Base-by-base conservation (phyloP, 257 asterid genomes). In the Solanum gracilifrons region DNA sequence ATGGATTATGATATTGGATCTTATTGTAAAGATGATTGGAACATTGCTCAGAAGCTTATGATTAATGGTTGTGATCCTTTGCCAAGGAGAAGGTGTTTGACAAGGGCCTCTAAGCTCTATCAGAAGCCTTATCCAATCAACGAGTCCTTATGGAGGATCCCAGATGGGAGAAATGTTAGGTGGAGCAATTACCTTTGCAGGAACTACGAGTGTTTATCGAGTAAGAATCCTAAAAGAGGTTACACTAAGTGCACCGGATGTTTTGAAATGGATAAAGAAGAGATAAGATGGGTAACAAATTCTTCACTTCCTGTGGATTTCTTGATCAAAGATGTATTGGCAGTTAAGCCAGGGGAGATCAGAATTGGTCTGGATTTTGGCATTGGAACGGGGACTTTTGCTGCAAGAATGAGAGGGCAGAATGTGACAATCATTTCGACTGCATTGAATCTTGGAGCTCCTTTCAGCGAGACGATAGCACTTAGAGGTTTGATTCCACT, bases 1-100 rank as follows among this genome's bases (percentile, higher is more conserved):
- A 95, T 96, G 99, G 95, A 94, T 23, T 96, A 95, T 41, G 98
- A 96, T 11, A 93, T 95, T 32, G 99, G 98, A 5, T 95, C 98
- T 5, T 96, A 94, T 68, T 96, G 99, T 51, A 96, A 94, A 36
- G 98, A 96, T 43, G 99, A 96, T 85, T 96, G 99, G 98, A 89
- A 87, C 39, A 72, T 93, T 68, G 99, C 93, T 3, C 98, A 96
- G 87, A 94, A 89, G 92, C 98, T 96, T 36, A 95, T 95, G 99
- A 83, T 94, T 55, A 92, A 89, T 11, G 98, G 98, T 64, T 96
- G 99, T 10, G 99, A 96, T 74, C 99, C 98, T 0, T 82, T 96
- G 92, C 99, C 99, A 0, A 83, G 98, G 51, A 90, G 99, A 72
- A 89, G 98, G 4, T 96, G 99, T 88, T 89, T 96, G 88, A 86